Conservation (phyloP, 2,329 filamentous ascomycete genomes). For the Plenodomus biglobosus region DNA sequence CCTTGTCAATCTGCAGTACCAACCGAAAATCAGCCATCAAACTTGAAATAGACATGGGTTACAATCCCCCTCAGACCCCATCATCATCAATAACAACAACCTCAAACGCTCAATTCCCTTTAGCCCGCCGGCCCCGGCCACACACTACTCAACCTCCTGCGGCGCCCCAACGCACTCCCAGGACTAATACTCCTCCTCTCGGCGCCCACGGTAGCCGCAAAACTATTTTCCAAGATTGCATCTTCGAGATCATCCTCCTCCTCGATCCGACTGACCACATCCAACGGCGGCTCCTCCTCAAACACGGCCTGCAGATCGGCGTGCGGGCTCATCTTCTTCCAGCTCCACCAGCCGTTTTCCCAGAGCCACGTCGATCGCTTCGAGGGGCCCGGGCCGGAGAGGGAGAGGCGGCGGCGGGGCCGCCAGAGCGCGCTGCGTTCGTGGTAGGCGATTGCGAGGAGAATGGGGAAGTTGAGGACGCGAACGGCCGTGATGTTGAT, state of each 20-base stretch:
- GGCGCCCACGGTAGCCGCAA: conserved; percentile 22
- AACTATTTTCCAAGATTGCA: conserved; percentile 48
- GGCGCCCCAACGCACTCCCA: conserved; percentile 30
- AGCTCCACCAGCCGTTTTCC: conserved; percentile 56
- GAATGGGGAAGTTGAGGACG: conserved; percentile 71
- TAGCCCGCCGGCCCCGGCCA: conserved; percentile 31
- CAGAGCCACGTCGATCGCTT: conserved; percentile 53
- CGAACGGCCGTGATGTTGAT: conserved; percentile 79
- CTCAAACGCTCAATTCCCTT: background rate
- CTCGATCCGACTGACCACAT: conserved; percentile 51
- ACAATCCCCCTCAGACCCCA: too few relatives aligned
- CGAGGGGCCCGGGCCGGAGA: conserved; percentile 37
- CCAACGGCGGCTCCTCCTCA: conserved; percentile 67
- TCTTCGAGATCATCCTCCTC: conserved; percentile 53
- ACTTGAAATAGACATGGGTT: too few relatives aligned
- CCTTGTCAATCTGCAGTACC: too few relatives aligned
- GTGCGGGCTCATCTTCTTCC: conserved; percentile 67
- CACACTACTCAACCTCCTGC: conserved; percentile 41
- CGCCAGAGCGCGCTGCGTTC: conserved; percentile 72
- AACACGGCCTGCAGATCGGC: conserved; percentile 74
- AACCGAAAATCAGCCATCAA: too few relatives aligned
- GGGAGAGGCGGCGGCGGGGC: conserved; percentile 40
- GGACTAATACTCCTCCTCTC: conserved; percentile 36
- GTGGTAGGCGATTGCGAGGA: conserved; percentile 69
- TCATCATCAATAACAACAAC: background rate